Base-by-base conservation (phyloP, 2,329 filamentous ascomycete species). In the Diaporthe helianthi region DNA sequence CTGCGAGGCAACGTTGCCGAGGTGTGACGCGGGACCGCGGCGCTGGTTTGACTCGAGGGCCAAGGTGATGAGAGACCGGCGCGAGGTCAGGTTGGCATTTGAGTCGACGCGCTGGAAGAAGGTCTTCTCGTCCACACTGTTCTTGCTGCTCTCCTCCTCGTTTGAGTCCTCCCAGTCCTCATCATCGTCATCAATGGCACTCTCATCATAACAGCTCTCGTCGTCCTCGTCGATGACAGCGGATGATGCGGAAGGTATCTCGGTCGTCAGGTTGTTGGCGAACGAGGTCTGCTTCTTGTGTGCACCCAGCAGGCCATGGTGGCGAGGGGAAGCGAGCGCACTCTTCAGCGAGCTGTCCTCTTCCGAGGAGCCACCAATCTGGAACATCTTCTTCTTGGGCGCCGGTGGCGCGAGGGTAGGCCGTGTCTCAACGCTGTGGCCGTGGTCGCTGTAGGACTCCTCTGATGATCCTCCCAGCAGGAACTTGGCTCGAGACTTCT, bases 81-180 rank as follows among this genome's bases (percentile, higher is more conserved):
- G 90, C 1, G 95, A 97, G 2, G 92, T 91, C 31, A 98, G 85
- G 76, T 97, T 93, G 9, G 90, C 89, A 78, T 90, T 90, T 49
- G 94, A 98, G 79, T 97, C 93, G 60, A 98, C 94, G 10, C 96
- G 92, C 79, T 94, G 90, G 86, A 99, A 99, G 75, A 93, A 85
- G 24, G 89, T 87, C 76, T 89, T 90, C 71, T 96, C 92, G 71
- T 96, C 92, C 64, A 94, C 86, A 77, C 93, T 97, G 1, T 93
- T 93, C 74, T 92, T 92, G 69, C 90, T 92, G 77, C 92, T 96
- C 74, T 97, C 93, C 71, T 92, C 92, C 26, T 92, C 88, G 8
- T 68, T 69, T 0, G 91, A 93, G 75, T 87, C 84, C 76, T 91
- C 85, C 83, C 88, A 87, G 67, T 88, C 88, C 71, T 88, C 85